These are phyloP conservation scores for Herpetospermum pedunculosum DNA, from an alignment of 306 rosid genomes.

Conservation along the genomic window DNA sequence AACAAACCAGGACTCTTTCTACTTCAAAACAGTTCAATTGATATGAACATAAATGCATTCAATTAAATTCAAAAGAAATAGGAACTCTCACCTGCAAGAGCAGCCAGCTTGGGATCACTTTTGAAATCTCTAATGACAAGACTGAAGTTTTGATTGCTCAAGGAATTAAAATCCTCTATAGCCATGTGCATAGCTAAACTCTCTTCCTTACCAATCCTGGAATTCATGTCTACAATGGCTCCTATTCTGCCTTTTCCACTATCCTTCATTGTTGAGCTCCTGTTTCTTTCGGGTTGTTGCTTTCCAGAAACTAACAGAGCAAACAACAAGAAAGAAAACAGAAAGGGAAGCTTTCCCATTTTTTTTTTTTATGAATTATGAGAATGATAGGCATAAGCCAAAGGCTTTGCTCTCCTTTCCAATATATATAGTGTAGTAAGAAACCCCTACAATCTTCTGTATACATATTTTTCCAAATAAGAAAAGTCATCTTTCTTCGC, in stretches of 20 bases:
- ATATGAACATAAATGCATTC: background rate
- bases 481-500: background rate
- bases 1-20: background rate
- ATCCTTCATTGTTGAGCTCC: background rate
- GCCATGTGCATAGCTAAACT: conserved; percentile 40
- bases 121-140: conserved; percentile 16
- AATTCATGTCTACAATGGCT: conserved; percentile 21
- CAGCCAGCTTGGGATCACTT: conserved; percentile 25
- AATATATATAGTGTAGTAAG: background rate
- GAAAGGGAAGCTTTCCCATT: background rate
- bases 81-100: conserved; percentile 25
- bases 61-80: background rate
- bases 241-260: conserved; percentile 13
- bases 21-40: background rate
- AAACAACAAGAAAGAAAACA: conserved; percentile 1
- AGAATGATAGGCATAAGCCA: background rate
- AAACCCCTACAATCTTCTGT: background rate
- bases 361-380: too few species aligned
- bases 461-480: background rate
- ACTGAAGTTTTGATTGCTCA: conserved; percentile 13
- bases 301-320: background rate
- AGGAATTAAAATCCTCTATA: conserved; percentile 16
- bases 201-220: conserved; percentile 36
- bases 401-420: background rate
- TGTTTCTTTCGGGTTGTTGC: background rate